Evolutionary conservation across 495 filamentous ascomycete genomes (phyloP), one percentile per base, ranked within the genome.

Genomic region (Cercophora samala): DNA sequence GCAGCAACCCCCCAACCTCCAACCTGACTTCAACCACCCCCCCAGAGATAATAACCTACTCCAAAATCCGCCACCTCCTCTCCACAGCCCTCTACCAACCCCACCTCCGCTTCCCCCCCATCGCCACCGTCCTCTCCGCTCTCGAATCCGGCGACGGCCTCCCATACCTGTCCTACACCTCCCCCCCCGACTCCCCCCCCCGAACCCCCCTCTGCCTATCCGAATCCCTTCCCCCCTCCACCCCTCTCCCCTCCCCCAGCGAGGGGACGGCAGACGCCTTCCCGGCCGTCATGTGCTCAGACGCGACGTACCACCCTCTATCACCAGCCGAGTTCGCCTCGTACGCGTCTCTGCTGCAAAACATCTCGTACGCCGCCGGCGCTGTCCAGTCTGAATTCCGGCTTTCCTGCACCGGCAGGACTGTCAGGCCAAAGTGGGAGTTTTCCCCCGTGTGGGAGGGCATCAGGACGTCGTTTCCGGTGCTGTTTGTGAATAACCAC

Each of bases 201-300:
- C n/a, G n/a, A n/a, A 81, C 80, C 63, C 78, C 58, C 3, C 29
- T 82, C 11, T 85, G 80, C 25, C 72, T 68, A 19, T 69, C 63
- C 63, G 72, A 74, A 42, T 61, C 55, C 60, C 76, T 75, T 53
- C 74, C 71, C 32, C 69, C 66, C 15, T 75, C 56, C 73, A 70
- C 32, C 69, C 66, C 18, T 71, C 74, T 70, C 19, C 72, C 74
- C 37, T 66, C 66, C 23, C 78, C 81, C n/a, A 32, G 37, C 1
- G 78, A 77, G 66, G 84, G 79, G 56, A 82, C 79, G 4, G 77
- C 67, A 67, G 75, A 86, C 67, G 83, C 84, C 0, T 82, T 76
- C 11, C 69, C 79, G 18, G 87, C 87, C 3, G 87, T 93, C 53
- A 74, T 88, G 1, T 93, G 90, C 69, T 77, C 84, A 0, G 90